These are phyloP conservation scores for Pseudogymnoascus sp. DNA, from an alignment of 2,329 filamentous ascomycete species.

Conservation along the genomic window DNA sequence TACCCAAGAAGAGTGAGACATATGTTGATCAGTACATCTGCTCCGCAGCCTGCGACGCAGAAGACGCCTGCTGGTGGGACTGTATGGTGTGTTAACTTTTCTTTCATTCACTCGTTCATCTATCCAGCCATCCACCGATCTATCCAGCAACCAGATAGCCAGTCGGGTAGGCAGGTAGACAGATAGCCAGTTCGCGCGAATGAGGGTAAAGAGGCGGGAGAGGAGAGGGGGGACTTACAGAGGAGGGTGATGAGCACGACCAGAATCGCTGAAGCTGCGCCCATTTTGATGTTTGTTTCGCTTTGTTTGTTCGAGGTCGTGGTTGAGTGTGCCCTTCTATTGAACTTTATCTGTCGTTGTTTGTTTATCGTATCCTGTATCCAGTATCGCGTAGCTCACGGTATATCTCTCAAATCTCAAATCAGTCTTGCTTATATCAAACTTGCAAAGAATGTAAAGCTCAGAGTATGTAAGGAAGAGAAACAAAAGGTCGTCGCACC, in stretches of 20 bases:
- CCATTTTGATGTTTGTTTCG: slow-evolving; percentile 19
- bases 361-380: too few relatives aligned
- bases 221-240: slow-evolving; percentile 27
- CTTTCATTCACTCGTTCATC: neutral
- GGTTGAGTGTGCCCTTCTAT: neutral
- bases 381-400: too few relatives aligned
- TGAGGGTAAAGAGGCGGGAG: neutral
- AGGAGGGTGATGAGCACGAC: slow-evolving; percentile 40
- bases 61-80: slow-evolving; percentile 35
- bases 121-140: neutral
- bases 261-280: slow-evolving; percentile 31
- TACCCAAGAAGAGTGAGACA: slow-evolving; percentile 30
- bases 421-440: too few relatives aligned
- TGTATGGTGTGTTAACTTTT: slow-evolving; percentile 5
- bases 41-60: slow-evolving; percentile 31
- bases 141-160: neutral
- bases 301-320: neutral
- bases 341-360: too few relatives aligned
- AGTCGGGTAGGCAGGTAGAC: neutral
- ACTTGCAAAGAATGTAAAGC: too few relatives aligned
- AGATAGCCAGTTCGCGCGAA: neutral
- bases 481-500: too few relatives aligned
- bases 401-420: too few relatives aligned
- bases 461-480: too few relatives aligned
- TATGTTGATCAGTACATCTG: slow-evolving; percentile 36